These are phyloP conservation scores for Wickerhamiella allomyrinae DNA, from an alignment of 805 yeast genomes.

Conservation along the genomic window DNA sequence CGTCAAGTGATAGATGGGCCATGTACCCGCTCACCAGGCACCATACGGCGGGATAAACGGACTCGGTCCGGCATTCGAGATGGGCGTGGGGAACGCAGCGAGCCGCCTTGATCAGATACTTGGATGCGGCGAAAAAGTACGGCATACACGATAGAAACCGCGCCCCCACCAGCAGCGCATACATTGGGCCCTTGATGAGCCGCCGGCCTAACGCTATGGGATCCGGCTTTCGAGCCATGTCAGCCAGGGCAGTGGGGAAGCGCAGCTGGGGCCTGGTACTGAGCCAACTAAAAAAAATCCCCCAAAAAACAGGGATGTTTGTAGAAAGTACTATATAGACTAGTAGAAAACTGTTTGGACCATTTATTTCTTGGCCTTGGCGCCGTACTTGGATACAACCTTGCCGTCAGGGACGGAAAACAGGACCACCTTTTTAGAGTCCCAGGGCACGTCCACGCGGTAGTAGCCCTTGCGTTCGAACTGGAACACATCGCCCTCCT, in stretches of 20 bases:
- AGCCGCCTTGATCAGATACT: constrained; percentile 25
- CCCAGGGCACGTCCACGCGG: constrained; percentile 53
- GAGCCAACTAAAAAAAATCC: too few relatives aligned
- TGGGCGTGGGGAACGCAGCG: constrained; percentile 7
- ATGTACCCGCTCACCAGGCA: constrained; percentile 77
- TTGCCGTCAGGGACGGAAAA: constrained; percentile 96
- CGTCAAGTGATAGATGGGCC: constrained; percentile 72
- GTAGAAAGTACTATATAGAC: too few relatives aligned
- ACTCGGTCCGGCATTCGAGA: constrained; percentile 11
- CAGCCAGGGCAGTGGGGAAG: too few relatives aligned
- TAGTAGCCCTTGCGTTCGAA: constrained; percentile 95
- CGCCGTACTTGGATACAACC: constrained; percentile 59
- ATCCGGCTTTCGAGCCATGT: constrained; percentile 9
- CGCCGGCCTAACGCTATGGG: constrained; percentile 11
- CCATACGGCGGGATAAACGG: constrained; percentile 41
- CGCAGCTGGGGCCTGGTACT: too few relatives aligned
- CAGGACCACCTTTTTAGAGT: constrained; percentile 56
- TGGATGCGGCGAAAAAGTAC: constrained; percentile 36
- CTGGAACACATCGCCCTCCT: constrained; percentile 79
- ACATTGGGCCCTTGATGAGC: constrained; percentile 12
- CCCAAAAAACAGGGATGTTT: too few relatives aligned
- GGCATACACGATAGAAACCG: constrained; percentile 57
- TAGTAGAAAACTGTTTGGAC: too few relatives aligned
- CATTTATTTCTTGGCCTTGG: constrained; percentile 33
- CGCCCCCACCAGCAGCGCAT: constrained; percentile 11